These are phyloP conservation scores for Lecanoromycetidae sp. DNA, from an alignment of 2,329 filamentous ascomycete genomes.

Conservation along the genomic window DNA sequence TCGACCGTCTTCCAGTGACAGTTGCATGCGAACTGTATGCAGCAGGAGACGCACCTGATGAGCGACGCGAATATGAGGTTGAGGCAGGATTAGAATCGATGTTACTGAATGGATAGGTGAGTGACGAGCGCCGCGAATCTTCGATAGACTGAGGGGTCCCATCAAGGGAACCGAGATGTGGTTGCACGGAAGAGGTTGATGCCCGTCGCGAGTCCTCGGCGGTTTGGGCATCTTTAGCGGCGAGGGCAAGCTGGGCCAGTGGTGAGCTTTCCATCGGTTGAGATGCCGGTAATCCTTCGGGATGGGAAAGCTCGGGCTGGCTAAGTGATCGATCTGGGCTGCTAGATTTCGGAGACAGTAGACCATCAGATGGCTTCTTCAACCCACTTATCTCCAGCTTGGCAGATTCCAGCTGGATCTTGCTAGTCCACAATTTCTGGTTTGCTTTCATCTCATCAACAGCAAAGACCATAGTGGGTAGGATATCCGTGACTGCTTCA, in stretches of 20 bases:
- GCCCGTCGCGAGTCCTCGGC: slow-evolving; percentile 10
- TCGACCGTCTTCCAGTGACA: slow-evolving; percentile 18
- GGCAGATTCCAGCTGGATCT: slow-evolving; percentile 52
- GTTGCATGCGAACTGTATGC: slow-evolving; percentile 14
- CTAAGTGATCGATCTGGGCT: slow-evolving; percentile 21
- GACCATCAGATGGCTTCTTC: slow-evolving; percentile 29
- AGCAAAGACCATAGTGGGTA: slow-evolving; percentile 74
- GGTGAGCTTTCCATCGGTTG: slow-evolving; percentile 10
- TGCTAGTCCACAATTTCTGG: slow-evolving; percentile 58
- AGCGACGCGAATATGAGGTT: slow-evolving; percentile 18
- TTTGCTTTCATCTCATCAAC: slow-evolving; percentile 72
- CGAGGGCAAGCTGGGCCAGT: slow-evolving; percentile 2
- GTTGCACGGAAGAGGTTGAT: slow-evolving; percentile 6
- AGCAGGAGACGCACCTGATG: slow-evolving; percentile 21
- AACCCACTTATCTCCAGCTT: slow-evolving; percentile 33
- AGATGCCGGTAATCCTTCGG: slow-evolving; percentile 19
- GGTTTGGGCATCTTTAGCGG: slow-evolving; percentile 1
- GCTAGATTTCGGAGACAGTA: slow-evolving; percentile 34
- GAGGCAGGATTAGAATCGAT: slow-evolving; percentile 20
- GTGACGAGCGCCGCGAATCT: slow-evolving; percentile 16
- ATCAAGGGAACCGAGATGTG: slow-evolving; percentile 6
- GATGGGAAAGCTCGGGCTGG: slow-evolving; percentile 20
- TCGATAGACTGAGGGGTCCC: not conserved
- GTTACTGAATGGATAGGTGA: slow-evolving; percentile 14
- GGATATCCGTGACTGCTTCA: slow-evolving; percentile 69